Evolutionary conservation across 805 yeast species (phyloP).

Genomic region (Saturnispora sanitii): DNA sequence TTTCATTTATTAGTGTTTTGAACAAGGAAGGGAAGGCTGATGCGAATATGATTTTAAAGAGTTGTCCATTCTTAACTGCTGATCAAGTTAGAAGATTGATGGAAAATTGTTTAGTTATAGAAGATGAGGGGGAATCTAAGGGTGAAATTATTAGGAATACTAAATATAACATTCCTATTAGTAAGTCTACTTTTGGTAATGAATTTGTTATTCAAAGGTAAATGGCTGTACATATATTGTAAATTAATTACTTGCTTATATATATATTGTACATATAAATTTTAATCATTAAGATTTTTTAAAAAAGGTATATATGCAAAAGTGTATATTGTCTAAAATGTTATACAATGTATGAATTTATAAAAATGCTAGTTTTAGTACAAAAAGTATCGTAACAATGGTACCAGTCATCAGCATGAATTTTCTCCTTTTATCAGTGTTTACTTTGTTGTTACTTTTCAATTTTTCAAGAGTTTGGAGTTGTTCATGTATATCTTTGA

Average conservation of each 20-base stretch:
- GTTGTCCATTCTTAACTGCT: slow-evolving; percentile 6
- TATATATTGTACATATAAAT: background rate
- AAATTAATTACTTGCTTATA: background rate
- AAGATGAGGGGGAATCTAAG: background rate
- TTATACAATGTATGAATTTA: too few species aligned
- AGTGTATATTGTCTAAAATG: too few species aligned
- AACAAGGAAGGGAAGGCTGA: slow-evolving; percentile 11
- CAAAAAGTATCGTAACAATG: background rate
- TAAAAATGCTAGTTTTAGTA: slow-evolving; percentile 1
- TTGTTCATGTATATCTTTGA: slow-evolving; percentile 16
- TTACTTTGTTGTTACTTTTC: slow-evolving; percentile 13
- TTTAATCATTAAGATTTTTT: too few species aligned
- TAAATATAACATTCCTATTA: background rate
- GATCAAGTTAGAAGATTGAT: slow-evolving; percentile 10
- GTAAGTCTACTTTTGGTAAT: background rate
- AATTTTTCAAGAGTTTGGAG: slow-evolving; percentile 15
- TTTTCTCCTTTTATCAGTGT: slow-evolving; percentile 9
- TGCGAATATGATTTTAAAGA: slow-evolving; percentile 3
- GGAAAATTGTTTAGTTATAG: slow-evolving; percentile 1
- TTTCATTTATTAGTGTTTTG: slow-evolving; percentile 10
- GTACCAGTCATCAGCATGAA: slow-evolving; percentile 1
- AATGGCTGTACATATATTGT: background rate
- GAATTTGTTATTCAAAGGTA: slow-evolving; percentile 8
- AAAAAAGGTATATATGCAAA: too few species aligned
- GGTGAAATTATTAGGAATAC: background rate